Conservation (phyloP, 1,284 basidiomycete species). For the Microbotryum silenes-acaulis region DNA sequence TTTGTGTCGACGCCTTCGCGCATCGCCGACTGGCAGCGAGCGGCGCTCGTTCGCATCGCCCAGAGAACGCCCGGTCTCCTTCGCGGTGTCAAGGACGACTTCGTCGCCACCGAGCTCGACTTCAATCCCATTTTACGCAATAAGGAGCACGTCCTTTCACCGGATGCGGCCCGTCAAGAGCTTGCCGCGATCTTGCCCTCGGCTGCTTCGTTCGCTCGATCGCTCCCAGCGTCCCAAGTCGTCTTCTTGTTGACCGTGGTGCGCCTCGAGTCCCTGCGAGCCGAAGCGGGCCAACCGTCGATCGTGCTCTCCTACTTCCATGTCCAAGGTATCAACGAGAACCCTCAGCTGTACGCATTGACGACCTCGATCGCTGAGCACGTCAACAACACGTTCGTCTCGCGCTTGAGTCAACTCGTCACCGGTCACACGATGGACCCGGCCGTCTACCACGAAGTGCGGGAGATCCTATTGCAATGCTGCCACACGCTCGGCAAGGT, state of each 20-base stretch:
- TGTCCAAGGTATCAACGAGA: constrained; percentile 75
- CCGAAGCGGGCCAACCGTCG: constrained; percentile 68
- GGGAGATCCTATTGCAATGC: constrained; percentile 64
- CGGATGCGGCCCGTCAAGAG: constrained; percentile 31
- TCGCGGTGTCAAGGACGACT: constrained; percentile 72
- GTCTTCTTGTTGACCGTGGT: constrained; percentile 82
- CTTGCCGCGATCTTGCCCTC: constrained; percentile 53
- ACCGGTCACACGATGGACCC: constrained; percentile 69
- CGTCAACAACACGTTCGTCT: constrained; percentile 49
- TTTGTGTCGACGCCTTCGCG: constrained; percentile 51
- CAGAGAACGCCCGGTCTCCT: constrained; percentile 80
- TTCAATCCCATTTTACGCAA: constrained; percentile 73
- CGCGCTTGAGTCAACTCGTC: constrained; percentile 62
- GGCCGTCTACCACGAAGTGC: constrained; percentile 66
- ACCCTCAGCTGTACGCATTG: constrained; percentile 57
- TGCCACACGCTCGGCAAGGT: constrained; percentile 77
- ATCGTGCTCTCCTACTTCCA: constrained; percentile 80
- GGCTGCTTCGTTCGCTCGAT: constrained; percentile 63
- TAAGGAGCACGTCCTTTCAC: constrained; percentile 6
- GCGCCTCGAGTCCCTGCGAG: constrained; percentile 81
- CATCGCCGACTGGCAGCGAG: constrained; percentile 59
- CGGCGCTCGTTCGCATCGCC: constrained; percentile 72
- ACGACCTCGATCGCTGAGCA: constrained; percentile 76
- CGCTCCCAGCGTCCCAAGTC: constrained; percentile 71
- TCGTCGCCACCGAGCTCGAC: constrained; percentile 79